These are phyloP conservation scores for Triangularia verruculosa DNA, from an alignment of 2,329 filamentous ascomycete genomes.

Conservation along the genomic window DNA sequence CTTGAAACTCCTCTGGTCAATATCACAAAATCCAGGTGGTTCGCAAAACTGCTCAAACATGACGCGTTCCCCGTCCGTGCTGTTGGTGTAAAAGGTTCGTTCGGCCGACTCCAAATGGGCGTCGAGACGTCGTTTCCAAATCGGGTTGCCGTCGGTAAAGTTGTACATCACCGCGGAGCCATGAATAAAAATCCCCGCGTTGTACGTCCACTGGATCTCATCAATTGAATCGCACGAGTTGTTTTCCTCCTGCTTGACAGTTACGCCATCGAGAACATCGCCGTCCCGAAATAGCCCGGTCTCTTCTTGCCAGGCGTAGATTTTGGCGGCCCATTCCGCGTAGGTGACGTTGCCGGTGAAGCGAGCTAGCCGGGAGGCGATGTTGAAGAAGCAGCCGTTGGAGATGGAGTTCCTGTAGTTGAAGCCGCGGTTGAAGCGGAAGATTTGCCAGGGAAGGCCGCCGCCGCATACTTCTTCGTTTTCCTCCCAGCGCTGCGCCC, in stretches of 20 bases:
- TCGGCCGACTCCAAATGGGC: slow-evolving; percentile 53
- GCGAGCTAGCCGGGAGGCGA: slow-evolving; percentile 67
- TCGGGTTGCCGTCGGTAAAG: slow-evolving; percentile 47
- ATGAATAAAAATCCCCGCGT: slow-evolving; percentile 63
- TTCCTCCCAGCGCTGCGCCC: slow-evolving; percentile 67
- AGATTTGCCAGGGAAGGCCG: slow-evolving; percentile 84
- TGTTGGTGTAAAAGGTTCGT: slow-evolving; percentile 56
- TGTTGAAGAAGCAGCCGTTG: slow-evolving; percentile 68
- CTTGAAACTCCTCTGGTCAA: slow-evolving; percentile 73
- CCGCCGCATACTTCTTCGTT: slow-evolving; percentile 57
- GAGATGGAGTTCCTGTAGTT: slow-evolving; percentile 67
- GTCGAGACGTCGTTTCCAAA: slow-evolving; percentile 57
- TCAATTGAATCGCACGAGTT: slow-evolving; percentile 34
- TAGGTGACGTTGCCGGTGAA: slow-evolving; percentile 82
- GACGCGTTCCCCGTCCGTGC: slow-evolving; percentile 44
- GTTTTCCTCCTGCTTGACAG: slow-evolving; percentile 19
- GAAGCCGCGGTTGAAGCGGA: slow-evolving; percentile 69
- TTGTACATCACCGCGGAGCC: slow-evolving; percentile 62
- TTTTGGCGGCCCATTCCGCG: slow-evolving; percentile 67
- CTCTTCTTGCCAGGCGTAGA: slow-evolving; percentile 63
- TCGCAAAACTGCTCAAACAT: slow-evolving; percentile 69
- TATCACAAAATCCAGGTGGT: slow-evolving; percentile 57
- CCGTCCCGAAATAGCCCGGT: slow-evolving; percentile 55
- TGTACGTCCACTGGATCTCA: slow-evolving; percentile 66
- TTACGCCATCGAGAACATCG: slow-evolving; percentile 56